Evolutionary conservation across 768 basidiomycete species (phyloP).

Genomic region (Leccinum boreale): DNA sequence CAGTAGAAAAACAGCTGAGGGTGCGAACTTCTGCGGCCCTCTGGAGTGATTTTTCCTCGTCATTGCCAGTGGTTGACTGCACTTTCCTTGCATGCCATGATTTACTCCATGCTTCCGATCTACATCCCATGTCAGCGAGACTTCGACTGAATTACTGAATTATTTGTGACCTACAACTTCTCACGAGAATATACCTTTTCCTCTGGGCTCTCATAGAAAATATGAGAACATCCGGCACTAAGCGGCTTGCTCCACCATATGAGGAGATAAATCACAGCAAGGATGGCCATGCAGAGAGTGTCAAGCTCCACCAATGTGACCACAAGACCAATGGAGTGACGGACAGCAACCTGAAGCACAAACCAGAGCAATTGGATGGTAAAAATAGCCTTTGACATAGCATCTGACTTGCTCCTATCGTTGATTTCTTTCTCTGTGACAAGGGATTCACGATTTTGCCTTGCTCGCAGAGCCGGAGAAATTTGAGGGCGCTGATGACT

Average conservation of each 20-base stretch:
- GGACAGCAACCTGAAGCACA: background rate
- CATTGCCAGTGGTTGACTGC: background rate
- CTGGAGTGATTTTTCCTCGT: background rate
- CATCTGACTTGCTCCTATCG: background rate
- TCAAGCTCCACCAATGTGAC: background rate
- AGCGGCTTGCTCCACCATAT: background rate
- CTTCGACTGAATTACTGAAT: background rate
- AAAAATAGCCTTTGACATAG: background rate
- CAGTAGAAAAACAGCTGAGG: background rate
- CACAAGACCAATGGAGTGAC: background rate
- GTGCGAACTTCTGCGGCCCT: background rate
- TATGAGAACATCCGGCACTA: background rate
- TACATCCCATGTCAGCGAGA: background rate
- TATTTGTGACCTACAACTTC: background rate
- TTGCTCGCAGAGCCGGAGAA: background rate
- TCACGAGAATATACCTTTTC: background rate
- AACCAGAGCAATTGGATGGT: background rate
- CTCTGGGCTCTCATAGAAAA: background rate
- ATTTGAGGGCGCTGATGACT: background rate
- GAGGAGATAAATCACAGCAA: background rate
- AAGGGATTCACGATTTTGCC: background rate
- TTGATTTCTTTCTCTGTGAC: background rate
- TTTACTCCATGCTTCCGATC: background rate
- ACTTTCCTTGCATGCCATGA: background rate
- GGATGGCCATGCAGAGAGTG: background rate